A percentile compares a stretch with the other conserved stretches of the same genome.
Conservation (phyloP, 139 green algal species). For the Picochlorum costavermella region DNA sequence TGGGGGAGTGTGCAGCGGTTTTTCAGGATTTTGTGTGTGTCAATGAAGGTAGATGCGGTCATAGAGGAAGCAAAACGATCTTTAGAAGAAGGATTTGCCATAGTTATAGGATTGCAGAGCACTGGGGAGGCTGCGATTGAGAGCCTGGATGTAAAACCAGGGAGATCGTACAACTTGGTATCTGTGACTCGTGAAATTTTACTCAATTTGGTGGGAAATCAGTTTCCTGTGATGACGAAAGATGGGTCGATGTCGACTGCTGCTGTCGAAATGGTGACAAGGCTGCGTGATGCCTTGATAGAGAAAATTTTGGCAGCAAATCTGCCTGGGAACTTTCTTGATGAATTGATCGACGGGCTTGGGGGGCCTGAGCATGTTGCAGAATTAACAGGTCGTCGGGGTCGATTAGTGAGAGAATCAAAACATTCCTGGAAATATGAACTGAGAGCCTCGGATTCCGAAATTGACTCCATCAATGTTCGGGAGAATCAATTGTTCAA, state of each 20-base stretch:
- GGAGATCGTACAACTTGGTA: constrained; percentile 43
- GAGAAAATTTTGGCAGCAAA: constrained; percentile 31
- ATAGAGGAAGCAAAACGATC: constrained; percentile 54
- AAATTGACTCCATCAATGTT: constrained; percentile 81
- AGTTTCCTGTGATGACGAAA: constrained; percentile 42
- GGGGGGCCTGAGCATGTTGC: constrained; percentile 55
- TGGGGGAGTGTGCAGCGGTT: constrained; percentile 84
- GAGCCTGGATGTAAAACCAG: constrained; percentile 41
- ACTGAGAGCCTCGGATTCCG: constrained; percentile 51
- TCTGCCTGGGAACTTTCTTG: constrained; percentile 82
- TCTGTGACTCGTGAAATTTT: constrained; percentile 69
- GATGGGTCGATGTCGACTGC: constrained; percentile 3
- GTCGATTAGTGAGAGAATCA: constrained; percentile 38
- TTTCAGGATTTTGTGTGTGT: constrained; percentile 84
- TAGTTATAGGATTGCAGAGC: constrained; percentile 66
- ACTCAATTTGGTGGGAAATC: constrained; percentile 48
- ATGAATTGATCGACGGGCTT: constrained; percentile 72
- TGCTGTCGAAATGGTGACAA: not conserved
- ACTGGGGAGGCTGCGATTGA: constrained; percentile 49
- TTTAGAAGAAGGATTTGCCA: constrained; percentile 40
- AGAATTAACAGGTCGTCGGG: constrained; percentile 75
- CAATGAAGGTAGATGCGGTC: constrained; percentile 68
- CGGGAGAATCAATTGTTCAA: constrained; percentile 65
- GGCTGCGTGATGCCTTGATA: constrained; percentile 37
- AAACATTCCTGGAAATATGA: constrained; percentile 34